A percentile compares a stretch with the other conserved stretches of the same genome.
phyloP scores from a whole-genome alignment of 352 stramenopile genomes.

The Phytopythium delawarense region DNA sequence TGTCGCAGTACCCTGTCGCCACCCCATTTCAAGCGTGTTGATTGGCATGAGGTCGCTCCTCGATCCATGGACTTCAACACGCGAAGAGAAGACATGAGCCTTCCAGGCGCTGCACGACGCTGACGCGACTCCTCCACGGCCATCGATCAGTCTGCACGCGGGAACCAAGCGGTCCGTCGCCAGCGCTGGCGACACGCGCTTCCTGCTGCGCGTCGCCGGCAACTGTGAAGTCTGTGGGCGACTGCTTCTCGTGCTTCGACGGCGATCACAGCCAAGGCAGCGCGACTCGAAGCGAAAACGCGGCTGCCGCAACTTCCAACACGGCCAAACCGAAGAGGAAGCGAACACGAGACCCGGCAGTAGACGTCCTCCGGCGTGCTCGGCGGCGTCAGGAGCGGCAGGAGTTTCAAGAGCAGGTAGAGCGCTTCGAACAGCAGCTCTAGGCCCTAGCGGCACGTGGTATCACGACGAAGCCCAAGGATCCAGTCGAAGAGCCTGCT shows the following conservation, averaged over 20 bases:
- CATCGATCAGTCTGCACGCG: too few species aligned
- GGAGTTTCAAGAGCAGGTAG: neutral
- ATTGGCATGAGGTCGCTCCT: too few species aligned
- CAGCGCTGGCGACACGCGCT: neutral
- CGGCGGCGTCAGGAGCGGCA: neutral
- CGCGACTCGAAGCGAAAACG: neutral
- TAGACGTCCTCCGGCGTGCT: neutral
- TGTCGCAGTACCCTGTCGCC: too few species aligned
- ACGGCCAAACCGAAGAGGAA: neutral
- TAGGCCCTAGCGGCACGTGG: neutral
- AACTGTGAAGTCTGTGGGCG: neutral
- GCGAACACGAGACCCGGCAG: neutral
- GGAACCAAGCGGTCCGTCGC: neutral
- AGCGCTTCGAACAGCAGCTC: constrained; percentile 2
- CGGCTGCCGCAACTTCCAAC: neutral
- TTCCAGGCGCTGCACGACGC: too few species aligned
- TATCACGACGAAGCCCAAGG: neutral
- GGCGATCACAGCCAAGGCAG: neutral
- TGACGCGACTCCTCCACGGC: too few species aligned
- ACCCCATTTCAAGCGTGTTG: too few species aligned
- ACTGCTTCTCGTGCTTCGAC: neutral
- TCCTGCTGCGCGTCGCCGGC: neutral
- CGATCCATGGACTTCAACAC: too few species aligned
- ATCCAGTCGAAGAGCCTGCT: neutral
- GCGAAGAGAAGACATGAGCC: too few species aligned